Percentiles rank a stretch among this genome's conserved stretches.
Evolutionary conservation across 257 asterid species (phyloP).

Genomic region (Solanum appendiculatum): DNA sequence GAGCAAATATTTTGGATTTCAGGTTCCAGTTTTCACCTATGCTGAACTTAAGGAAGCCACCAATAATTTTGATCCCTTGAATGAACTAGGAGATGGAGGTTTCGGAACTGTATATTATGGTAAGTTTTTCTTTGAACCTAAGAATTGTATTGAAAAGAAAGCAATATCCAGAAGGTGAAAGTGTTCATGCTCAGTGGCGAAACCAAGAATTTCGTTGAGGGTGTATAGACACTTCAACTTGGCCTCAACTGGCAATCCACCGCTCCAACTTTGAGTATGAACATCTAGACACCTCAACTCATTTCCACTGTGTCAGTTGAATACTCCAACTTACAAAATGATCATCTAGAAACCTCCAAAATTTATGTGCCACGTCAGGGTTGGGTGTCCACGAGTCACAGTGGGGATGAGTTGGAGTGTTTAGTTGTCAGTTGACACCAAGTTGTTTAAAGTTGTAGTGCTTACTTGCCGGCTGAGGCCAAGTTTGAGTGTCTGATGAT

Average conservation of each 20-base stretch:
- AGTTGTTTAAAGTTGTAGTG: not conserved
- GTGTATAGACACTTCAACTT: not conserved
- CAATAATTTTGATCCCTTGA: not conserved
- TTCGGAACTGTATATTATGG: constrained; percentile 1
- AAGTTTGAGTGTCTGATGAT: not conserved
- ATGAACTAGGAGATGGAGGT: constrained; percentile 7
- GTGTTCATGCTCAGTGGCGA: not conserved
- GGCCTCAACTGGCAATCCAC: not conserved
- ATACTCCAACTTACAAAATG: not conserved
- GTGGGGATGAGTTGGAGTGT: not conserved
- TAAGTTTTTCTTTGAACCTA: not conserved
- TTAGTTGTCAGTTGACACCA: not conserved
- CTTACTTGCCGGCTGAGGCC: not conserved
- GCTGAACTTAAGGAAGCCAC: constrained; percentile 1
- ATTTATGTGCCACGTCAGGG: not conserved
- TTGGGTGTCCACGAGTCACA: not conserved
- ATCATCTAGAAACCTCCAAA: not conserved
- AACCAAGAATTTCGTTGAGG: not conserved
- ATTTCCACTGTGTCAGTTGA: not conserved
- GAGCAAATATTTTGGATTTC: constrained; percentile 2
- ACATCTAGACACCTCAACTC: not conserved
- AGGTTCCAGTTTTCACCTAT: constrained; percentile 1
- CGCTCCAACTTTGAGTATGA: not conserved
- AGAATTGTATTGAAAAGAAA: not conserved
- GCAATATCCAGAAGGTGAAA: not conserved